Base-by-base conservation (phyloP, 176 grass and related monocot genomes). In the Oryza australiensis region DNA sequence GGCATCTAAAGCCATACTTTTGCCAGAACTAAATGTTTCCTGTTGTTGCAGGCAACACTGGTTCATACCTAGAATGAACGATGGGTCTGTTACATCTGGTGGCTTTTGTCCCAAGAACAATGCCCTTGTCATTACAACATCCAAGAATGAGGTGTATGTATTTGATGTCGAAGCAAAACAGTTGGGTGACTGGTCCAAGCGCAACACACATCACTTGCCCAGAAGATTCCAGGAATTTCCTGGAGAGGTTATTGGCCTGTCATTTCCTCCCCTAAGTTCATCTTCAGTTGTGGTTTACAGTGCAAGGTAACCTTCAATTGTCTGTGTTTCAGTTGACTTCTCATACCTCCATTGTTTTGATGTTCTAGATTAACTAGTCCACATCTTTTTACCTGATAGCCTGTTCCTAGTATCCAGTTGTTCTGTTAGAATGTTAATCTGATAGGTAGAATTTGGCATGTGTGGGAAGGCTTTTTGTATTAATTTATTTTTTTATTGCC, bases 91-190 rank as follows among this genome's bases (percentile, higher is more conserved):
- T 72, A 99, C 96, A 66, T 88, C 96, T 66, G 96, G 93, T 23
- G 96, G 93, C 3, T 99, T 95, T 78, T 92, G 88, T 87, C 96
- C 96, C 51, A 91, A 90, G 84, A 94, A 88, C 85, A 99, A 94
- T 80, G 80, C 85, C 20, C 86, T 99, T 29, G 83, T 99, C 4
- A 64, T 99, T 51, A 95, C 96, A 70, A 99, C 96, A 71, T 93
- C 96, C 68, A 87, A 81, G 62, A 99, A 99, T 12, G 91, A 99
- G 80, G 96, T 99, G 1, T 99, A 92, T 75, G 85, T 95, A 23
- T 94, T 99, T 82, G 96, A 99, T 88, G 89, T 99, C 40, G 93
- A 99, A 87, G 93, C 91, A 75, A 99, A 99, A 82, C 91, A 95
- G 35, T 75, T 95, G 70, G 85, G 89, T 10, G 91, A 99, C 84